Base-by-base conservation (phyloP, 768 basidiomycete species). In the Paxillus rubicundulus region DNA sequence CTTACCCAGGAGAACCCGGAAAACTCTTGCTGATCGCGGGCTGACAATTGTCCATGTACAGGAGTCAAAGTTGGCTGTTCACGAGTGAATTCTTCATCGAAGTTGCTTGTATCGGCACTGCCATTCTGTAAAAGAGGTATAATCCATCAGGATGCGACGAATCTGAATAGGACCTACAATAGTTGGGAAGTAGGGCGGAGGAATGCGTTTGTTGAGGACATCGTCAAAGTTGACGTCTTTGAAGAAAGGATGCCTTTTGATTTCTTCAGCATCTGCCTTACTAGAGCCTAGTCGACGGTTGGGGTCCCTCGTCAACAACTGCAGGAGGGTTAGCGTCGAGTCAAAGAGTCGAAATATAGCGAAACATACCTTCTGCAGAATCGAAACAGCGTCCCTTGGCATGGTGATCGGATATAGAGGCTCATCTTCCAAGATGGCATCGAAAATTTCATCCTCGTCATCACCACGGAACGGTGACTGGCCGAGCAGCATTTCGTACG, bases 381-480 rank as follows among this genome's bases (percentile, higher is more conserved):
- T 89, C 17, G 92, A 92, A 41, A 98, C 95, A 7, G 94, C 94
- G 62, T 98, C 96, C 48, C 92, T 80, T 8, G 95, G 97, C 97
- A 99, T 99, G 6, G 97, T 98, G 60, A 99, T 98, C 2, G 97
- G 97, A 72, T 98, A 99, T 55, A 99, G 68, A 24, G 95, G 96
- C 68, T 98, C 97, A 65, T 99, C 97, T 70, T 98, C 97, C 30
- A 99, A 73, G 61, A 99, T 98, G 37, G 97, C 97, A 70, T 99
- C 97, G 68, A 98, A 99, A 54, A 99, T 98, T 77, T 99, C 97
- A 65, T 99, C 97, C 70, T 98, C 97, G 60, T 98, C 97, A 62
- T 99, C 97, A 52, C 97, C 97, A 41, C 95, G 87, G 87, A 99
- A 99, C 3, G 97, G 97, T 5, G 97, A 98, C 73, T 98, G 97